Evolutionary conservation across 352 stramenopile species (phyloP).

Genomic region (Phytophthora crassamura): DNA sequence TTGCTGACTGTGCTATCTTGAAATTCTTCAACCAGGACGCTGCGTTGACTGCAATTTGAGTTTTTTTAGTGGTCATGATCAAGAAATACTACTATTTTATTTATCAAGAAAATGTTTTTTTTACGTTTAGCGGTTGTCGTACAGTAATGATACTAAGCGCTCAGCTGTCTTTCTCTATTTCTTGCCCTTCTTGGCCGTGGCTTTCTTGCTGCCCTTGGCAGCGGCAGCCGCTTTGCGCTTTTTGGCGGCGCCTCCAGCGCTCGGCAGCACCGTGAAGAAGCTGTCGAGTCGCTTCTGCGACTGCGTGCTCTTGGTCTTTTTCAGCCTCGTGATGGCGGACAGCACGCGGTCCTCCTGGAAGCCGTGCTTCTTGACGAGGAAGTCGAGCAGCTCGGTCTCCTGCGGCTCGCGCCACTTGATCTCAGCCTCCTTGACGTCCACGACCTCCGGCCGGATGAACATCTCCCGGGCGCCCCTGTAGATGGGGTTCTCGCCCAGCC

Average conservation of each 20-base stretch:
- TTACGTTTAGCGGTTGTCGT: conserved; percentile 14
- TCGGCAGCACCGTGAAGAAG: conserved; percentile 94
- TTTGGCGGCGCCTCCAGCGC: conserved; percentile 35
- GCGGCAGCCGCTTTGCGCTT: conserved; percentile 67
- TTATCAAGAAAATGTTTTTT: conserved; percentile 21
- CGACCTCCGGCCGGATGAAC: conserved; percentile 90
- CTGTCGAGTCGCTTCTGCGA: conserved; percentile 97
- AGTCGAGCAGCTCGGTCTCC: conserved; percentile 90
- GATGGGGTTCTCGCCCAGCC: conserved; percentile 88
- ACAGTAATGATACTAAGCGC: conserved; percentile 29
- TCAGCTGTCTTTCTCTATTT: conserved; percentile 46
- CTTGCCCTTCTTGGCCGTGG: conserved; percentile 62
- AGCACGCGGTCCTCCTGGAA: conserved; percentile 96
- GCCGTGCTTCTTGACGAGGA: conserved; percentile 97
- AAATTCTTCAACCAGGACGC: not conserved
- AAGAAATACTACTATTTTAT: too few relatives aligned
- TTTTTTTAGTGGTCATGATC: conserved; percentile 9
- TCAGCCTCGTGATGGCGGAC: conserved; percentile 94
- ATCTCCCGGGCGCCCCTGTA: conserved; percentile 94
- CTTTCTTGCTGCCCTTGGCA: conserved; percentile 45
- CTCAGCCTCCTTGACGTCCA: conserved; percentile 68
- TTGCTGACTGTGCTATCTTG: too few relatives aligned
- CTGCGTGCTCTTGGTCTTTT: conserved; percentile 95
- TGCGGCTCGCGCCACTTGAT: conserved; percentile 96
- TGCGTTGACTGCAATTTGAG: too few relatives aligned